Percentiles rank a stretch among this genome's conserved stretches.
phyloP scores from a whole-genome alignment of 2,329 filamentous ascomycete species.

The Pyricularia grisea region DNA sequence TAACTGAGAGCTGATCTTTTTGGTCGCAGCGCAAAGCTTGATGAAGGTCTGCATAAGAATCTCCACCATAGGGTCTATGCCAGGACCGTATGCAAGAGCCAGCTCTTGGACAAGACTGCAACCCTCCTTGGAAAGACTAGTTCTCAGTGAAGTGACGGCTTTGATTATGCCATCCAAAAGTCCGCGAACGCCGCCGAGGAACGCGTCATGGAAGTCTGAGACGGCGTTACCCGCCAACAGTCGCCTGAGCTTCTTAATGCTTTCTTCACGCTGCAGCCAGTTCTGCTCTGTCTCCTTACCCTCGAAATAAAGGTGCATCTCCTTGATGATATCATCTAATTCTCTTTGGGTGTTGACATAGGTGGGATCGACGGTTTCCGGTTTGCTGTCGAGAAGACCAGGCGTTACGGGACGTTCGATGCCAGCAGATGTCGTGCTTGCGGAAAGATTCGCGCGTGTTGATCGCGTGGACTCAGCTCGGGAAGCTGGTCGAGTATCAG shows the following conservation, averaged over 20 bases:
- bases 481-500: constrained; percentile 23
- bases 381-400: constrained; percentile 47
- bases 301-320: constrained; percentile 76
- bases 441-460: constrained; percentile 30
- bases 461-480: constrained; percentile 16
- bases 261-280: constrained; percentile 81
- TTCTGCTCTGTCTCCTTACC: constrained; percentile 86
- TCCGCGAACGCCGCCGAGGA: constrained; percentile 59
- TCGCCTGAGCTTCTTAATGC: constrained; percentile 63
- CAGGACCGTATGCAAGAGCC: constrained; percentile 64
- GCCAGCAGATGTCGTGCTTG: constrained; percentile 39
- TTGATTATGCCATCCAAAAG: constrained; percentile 86
- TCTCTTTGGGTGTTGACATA: constrained; percentile 80
- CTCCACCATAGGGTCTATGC: constrained; percentile 81
- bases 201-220: constrained; percentile 63
- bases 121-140: constrained; percentile 81
- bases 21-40: constrained; percentile 81
- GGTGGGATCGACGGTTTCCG: constrained; percentile 65
- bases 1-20: constrained; percentile 83
- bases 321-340: constrained; percentile 76
- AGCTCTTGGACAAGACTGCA: constrained; percentile 80
- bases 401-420: constrained; percentile 50
- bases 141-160: constrained; percentile 71
- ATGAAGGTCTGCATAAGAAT: constrained; percentile 81
- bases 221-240: constrained; percentile 78